Percentiles rank a stretch among this genome's conserved stretches.
Conservation (phyloP, 495 filamentous ascomycete species). For the Sporormia fimetaria region DNA sequence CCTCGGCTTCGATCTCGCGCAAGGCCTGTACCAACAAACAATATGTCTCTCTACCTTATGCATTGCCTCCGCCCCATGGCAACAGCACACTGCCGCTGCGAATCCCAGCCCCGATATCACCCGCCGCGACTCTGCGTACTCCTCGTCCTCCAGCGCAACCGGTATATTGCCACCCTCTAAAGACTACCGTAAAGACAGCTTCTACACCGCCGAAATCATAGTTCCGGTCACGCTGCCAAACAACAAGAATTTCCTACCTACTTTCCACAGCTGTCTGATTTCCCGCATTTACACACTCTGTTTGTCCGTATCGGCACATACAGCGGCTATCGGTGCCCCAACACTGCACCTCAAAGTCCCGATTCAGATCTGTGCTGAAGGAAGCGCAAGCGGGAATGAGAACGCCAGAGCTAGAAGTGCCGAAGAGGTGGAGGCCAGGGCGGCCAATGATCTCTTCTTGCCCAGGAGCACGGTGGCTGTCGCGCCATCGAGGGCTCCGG, state of each 20-base stretch:
- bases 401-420: slow-evolving; percentile 11
- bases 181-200: slow-evolving; percentile 33
- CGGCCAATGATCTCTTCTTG: slow-evolving; percentile 12
- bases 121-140: slow-evolving; percentile 52
- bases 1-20: slow-evolving; percentile 38
- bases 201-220: slow-evolving; percentile 56
- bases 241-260: slow-evolving; percentile 66
- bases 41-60: slow-evolving; percentile 53
- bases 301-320: slow-evolving; percentile 51
- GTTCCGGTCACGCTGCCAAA: slow-evolving; percentile 66
- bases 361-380: slow-evolving; percentile 52
- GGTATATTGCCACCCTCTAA: slow-evolving; percentile 36
- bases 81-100: slow-evolving; percentile 34
- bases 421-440: slow-evolving; percentile 2
- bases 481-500: not conserved
- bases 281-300: slow-evolving; percentile 69
- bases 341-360: slow-evolving; percentile 58
- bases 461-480: slow-evolving; percentile 11
- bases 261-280: slow-evolving; percentile 78
- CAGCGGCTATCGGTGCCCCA: slow-evolving; percentile 44
- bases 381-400: slow-evolving; percentile 14
- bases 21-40: slow-evolving; percentile 55
- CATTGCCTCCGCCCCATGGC: slow-evolving; percentile 57
- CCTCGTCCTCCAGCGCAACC: slow-evolving; percentile 14
- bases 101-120: slow-evolving; percentile 7